These are phyloP conservation scores for Lactarius deliciosus DNA, from an alignment of 768 basidiomycete species.

Conservation along the genomic window DNA sequence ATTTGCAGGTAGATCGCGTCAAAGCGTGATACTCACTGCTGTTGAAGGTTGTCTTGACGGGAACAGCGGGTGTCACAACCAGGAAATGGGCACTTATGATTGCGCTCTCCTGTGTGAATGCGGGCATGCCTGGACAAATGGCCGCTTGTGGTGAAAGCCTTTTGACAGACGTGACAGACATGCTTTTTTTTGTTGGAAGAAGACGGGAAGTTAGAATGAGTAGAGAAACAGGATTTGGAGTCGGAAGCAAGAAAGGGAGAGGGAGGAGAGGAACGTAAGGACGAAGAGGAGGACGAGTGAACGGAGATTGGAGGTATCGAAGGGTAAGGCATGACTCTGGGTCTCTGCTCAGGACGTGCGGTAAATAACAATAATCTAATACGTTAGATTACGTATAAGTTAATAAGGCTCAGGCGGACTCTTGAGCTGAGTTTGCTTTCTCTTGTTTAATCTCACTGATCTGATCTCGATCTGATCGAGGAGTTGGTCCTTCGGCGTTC, in stretches of 20 bases:
- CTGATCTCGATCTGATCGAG: conserved; percentile 2
- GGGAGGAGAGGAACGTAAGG: conserved; percentile 3
- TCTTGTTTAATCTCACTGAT: neutral
- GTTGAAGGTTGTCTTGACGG: conserved; percentile 82
- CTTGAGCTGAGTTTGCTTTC: conserved; percentile 23
- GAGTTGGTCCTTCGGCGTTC: neutral
- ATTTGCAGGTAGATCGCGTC: neutral
- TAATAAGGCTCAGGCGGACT: conserved; percentile 19
- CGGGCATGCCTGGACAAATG: conserved; percentile 87
- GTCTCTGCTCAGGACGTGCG: neutral
- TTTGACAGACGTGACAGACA: conserved; percentile 68
- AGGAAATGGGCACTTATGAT: conserved; percentile 94
- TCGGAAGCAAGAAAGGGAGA: conserved; percentile 7
- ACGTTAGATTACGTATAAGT: neutral
- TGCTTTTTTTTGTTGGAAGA: conserved; percentile 41
- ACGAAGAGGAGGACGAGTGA: conserved; percentile 14
- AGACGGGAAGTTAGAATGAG: neutral
- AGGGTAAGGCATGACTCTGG: conserved; percentile 17
- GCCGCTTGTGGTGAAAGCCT: conserved; percentile 84
- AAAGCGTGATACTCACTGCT: conserved; percentile 45
- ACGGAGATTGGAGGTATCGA: conserved; percentile 19
- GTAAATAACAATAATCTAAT: conserved; percentile 4
- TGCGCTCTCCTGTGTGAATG: conserved; percentile 89
- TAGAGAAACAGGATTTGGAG: neutral
- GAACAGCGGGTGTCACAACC: conserved; percentile 91